Evolutionary conservation across 163 green algal species (phyloP).

Genomic region (Chlorella variabilis): DNA sequence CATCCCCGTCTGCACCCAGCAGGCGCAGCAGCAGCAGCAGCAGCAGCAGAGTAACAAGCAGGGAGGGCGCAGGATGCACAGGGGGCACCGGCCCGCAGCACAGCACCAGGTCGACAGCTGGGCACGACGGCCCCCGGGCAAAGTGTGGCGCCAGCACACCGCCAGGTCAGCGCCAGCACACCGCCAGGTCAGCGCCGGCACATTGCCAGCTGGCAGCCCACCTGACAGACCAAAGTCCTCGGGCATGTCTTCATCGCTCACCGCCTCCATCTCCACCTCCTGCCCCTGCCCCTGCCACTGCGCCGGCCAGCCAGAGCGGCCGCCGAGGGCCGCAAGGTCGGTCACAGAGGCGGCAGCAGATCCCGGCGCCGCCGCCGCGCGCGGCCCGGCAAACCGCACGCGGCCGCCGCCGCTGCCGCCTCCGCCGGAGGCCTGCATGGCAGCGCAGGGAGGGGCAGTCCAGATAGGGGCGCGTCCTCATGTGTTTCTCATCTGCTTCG

Average conservation of each 20-base stretch:
- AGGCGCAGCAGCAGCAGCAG: neutral
- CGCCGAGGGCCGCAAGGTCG: neutral
- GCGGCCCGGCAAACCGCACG: neutral
- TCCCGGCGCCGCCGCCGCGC: neutral
- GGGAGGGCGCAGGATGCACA: too few relatives aligned
- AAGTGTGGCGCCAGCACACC: too few relatives aligned
- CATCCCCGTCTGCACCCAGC: neutral
- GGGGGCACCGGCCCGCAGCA: too few relatives aligned
- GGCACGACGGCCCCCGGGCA: too few relatives aligned
- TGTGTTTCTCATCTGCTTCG: too few relatives aligned
- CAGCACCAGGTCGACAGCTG: too few relatives aligned
- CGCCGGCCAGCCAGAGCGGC: neutral
- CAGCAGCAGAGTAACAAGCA: too few relatives aligned
- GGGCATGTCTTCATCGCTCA: constrained; percentile 48
- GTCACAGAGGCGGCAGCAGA: neutral
- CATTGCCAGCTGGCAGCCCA: neutral
- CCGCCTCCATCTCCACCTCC: constrained; percentile 8
- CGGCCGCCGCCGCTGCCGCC: too few relatives aligned
- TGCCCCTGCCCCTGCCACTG: too few relatives aligned
- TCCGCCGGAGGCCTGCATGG: neutral
- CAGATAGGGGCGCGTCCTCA: too few relatives aligned
- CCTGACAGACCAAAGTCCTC: constrained; percentile 38
- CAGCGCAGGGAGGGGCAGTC: neutral
- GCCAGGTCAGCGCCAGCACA: neutral
- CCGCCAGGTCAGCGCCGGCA: neutral